These are phyloP conservation scores for Closterium sp. DNA, from an alignment of 139 green algal genomes.

Conservation along the genomic window DNA sequence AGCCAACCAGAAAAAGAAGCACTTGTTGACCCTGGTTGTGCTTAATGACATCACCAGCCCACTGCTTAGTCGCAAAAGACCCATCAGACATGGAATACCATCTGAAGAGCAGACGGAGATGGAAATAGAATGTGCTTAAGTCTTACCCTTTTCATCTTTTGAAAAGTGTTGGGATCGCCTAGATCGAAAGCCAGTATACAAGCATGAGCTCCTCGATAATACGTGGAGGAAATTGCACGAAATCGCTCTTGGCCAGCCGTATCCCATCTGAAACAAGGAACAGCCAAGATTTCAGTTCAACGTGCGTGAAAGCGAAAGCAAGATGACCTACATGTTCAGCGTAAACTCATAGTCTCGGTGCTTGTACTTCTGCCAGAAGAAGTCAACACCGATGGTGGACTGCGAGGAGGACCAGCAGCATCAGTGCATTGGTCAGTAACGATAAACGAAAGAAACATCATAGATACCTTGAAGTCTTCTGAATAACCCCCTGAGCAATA, in stretches of 20 bases:
- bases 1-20: constrained; percentile 15
- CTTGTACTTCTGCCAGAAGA: constrained; percentile 37
- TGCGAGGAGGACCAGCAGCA: background rate
- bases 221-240: constrained; percentile 69
- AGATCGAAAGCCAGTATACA: constrained; percentile 68
- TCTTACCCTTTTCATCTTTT: background rate
- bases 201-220: constrained; percentile 67
- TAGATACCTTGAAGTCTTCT: background rate
- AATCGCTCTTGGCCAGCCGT: constrained; percentile 80
- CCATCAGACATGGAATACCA: background rate
- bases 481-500: background rate
- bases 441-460: background rate
- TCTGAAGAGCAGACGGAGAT: background rate
- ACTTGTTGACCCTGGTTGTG: background rate
- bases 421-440: background rate
- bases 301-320: background rate
- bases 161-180: background rate
- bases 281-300: background rate
- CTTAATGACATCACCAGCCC: background rate
- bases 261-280: constrained; percentile 59
- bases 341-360: constrained; percentile 33
- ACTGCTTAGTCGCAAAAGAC: background rate
- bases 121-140: background rate
- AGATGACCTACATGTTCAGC: constrained; percentile 31
- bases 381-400: constrained; percentile 39